A percentile compares a stretch with the other conserved stretches of the same genome.
Evolutionary conservation across 768 basidiomycete genomes (phyloP).

Genomic region (Termitomyces titanicus): DNA sequence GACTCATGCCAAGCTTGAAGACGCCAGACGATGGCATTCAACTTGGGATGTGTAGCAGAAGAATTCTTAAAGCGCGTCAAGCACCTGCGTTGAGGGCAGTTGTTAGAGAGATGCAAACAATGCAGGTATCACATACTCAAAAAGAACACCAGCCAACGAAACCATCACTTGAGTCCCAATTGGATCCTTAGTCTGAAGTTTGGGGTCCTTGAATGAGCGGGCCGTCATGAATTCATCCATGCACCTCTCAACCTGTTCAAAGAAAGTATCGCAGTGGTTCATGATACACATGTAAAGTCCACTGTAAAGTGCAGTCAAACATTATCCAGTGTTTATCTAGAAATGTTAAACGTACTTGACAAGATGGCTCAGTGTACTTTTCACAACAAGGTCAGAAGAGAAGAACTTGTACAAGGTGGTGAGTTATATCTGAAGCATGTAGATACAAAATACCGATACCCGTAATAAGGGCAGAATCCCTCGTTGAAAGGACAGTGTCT

Average conservation of each 20-base stretch:
- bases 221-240: slow-evolving; percentile 34
- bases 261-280: slow-evolving; percentile 41
- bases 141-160: slow-evolving; percentile 43
- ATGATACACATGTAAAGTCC: slow-evolving; percentile 42
- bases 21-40: slow-evolving; percentile 36
- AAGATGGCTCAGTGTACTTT: slow-evolving; percentile 46
- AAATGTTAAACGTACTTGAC: slow-evolving; percentile 43
- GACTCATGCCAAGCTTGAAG: slow-evolving; percentile 41
- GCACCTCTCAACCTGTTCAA: slow-evolving; percentile 33
- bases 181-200: slow-evolving; percentile 12
- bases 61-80: slow-evolving; percentile 58
- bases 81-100: slow-evolving; percentile 30
- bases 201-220: slow-evolving; percentile 31
- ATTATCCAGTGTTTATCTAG: neutral
- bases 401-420: slow-evolving; percentile 38
- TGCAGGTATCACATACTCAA: slow-evolving; percentile 40
- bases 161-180: slow-evolving; percentile 41
- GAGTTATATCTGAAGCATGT: neutral
- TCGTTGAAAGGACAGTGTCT: slow-evolving; percentile 53
- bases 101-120: neutral
- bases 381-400: slow-evolving; percentile 55
- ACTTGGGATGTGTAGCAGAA: slow-evolving; percentile 39
- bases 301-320: slow-evolving; percentile 21
- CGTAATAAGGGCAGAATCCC: slow-evolving; percentile 52
- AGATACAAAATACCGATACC: slow-evolving; percentile 24